Percentiles rank a stretch among this genome's conserved stretches.
These are phyloP conservation scores for Massariosphaeria phaeospora DNA, from an alignment of 495 filamentous ascomycete genomes.

Conservation along the genomic window DNA sequence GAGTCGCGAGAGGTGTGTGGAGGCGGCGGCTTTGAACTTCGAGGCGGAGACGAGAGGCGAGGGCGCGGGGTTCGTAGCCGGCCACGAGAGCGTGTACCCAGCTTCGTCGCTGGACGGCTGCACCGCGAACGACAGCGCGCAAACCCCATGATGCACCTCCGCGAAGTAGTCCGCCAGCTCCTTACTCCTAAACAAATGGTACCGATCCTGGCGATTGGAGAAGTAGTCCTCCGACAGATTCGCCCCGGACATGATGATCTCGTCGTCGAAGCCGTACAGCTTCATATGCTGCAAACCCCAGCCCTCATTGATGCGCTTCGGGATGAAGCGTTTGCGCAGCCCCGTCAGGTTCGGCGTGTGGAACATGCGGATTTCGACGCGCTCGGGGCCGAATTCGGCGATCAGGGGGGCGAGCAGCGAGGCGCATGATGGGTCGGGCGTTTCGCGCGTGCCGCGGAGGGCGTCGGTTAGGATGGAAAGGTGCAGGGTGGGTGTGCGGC, in stretches of 20 bases:
- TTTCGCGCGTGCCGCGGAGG: constrained; percentile 84
- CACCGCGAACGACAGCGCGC: constrained; percentile 75
- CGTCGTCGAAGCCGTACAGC: constrained; percentile 92
- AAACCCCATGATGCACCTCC: constrained; percentile 68
- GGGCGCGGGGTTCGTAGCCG: constrained; percentile 62
- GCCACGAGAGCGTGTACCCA: constrained; percentile 76
- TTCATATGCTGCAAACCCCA: constrained; percentile 99
- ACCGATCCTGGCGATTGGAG: constrained; percentile 89
- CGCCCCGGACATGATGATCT: constrained; percentile 90
- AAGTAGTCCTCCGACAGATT: constrained; percentile 96
- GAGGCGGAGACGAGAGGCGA: constrained; percentile 65
- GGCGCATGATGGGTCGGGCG: constrained; percentile 81
- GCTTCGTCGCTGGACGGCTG: constrained; percentile 49
- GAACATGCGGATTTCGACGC: constrained; percentile 95
- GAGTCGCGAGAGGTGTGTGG: constrained; percentile 58
- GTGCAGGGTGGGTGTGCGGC: constrained; percentile 65
- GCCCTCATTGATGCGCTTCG: constrained; percentile 89
- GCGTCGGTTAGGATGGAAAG: constrained; percentile 93
- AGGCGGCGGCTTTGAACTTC: constrained; percentile 64
- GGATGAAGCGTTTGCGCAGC: constrained; percentile 72
- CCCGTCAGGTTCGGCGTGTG: constrained; percentile 96
- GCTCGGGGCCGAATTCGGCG: constrained; percentile 70
- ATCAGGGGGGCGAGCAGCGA: constrained; percentile 80
- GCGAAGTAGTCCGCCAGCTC: constrained; percentile 79
- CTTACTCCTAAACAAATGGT: constrained; percentile 80